A percentile compares a stretch with the other conserved stretches of the same genome.
Evolutionary conservation across 768 basidiomycete genomes (phyloP).

Genomic region (Coprinellus aureogranulatus): DNA sequence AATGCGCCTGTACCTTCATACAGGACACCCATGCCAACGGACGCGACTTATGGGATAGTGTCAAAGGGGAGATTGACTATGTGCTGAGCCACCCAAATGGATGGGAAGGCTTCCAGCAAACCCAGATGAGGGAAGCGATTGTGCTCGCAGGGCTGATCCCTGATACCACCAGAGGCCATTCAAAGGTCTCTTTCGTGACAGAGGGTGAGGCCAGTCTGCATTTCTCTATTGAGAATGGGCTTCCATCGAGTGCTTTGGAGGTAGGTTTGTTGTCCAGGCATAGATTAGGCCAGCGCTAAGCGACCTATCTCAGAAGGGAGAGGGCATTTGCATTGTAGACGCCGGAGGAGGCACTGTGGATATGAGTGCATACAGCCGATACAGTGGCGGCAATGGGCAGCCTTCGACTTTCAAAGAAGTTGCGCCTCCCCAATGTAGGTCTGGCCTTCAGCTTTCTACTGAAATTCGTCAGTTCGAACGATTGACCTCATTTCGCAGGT

Average conservation of each 20-base stretch:
- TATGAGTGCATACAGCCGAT: conserved; percentile 50
- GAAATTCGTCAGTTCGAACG: too few species aligned
- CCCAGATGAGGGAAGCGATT: conserved; percentile 51
- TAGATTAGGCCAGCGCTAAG: background rate
- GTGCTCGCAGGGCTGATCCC: conserved; percentile 50
- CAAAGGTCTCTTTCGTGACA: conserved; percentile 51
- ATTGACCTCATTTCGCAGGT: conserved; percentile 27
- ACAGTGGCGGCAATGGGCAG: conserved; percentile 17
- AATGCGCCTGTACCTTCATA: conserved; percentile 12
- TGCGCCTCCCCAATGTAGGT: conserved; percentile 40
- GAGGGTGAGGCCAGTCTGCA: conserved; percentile 64
- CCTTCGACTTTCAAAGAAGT: conserved; percentile 44
- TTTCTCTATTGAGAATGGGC: conserved; percentile 46
- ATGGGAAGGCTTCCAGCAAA: conserved; percentile 59
- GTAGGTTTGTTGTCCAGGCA: conserved; percentile 11
- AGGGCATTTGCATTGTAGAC: conserved; percentile 55
- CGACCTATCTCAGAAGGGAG: conserved; percentile 35
- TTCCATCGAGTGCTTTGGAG: conserved; percentile 22
- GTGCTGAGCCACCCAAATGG: conserved; percentile 63
- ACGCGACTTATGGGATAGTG: conserved; percentile 3
- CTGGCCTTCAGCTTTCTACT: too few species aligned
- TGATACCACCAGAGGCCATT: conserved; percentile 31
- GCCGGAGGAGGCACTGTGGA: conserved; percentile 65
- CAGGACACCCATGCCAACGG: conserved; percentile 11
- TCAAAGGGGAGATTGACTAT: conserved; percentile 43